Evolutionary conservation across 495 filamentous ascomycete genomes (phyloP).

Genomic region (Aspergillus panamensis): DNA sequence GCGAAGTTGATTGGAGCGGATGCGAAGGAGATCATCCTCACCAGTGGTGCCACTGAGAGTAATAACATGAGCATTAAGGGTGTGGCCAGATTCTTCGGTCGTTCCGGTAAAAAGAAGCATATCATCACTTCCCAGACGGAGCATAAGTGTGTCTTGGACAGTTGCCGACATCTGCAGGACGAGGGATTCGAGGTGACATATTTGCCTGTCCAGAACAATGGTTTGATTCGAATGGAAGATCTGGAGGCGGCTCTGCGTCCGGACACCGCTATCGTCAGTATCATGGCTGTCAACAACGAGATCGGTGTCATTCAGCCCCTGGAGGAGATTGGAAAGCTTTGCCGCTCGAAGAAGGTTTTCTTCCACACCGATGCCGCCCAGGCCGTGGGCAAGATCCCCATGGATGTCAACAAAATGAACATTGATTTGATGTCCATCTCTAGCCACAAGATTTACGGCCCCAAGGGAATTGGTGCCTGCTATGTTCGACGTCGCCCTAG

Average conservation of each 20-base stretch:
- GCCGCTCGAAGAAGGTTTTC: slow-evolving; percentile 87
- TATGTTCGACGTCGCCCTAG: slow-evolving; percentile 88
- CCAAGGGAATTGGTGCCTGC: slow-evolving; percentile 95
- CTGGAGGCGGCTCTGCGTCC: slow-evolving; percentile 89
- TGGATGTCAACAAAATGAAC: slow-evolving; percentile 96
- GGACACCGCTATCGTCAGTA: slow-evolving; percentile 86
- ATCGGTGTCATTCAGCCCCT: slow-evolving; percentile 97
- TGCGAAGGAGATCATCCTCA: slow-evolving; percentile 97
- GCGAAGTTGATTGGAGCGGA: slow-evolving; percentile 89
- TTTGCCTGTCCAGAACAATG: slow-evolving; percentile 80
- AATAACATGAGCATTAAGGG: slow-evolving; percentile 99
- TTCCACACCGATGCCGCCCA: slow-evolving; percentile 99
- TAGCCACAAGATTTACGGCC: slow-evolving; percentile 98
- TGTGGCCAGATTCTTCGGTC: slow-evolving; percentile 89
- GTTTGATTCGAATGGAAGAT: slow-evolving; percentile 77
- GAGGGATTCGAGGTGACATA: slow-evolving; percentile 97
- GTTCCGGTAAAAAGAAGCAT: slow-evolving; percentile 94
- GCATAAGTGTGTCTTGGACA: slow-evolving; percentile 98
- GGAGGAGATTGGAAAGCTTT: slow-evolving; percentile 89
- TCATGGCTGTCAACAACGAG: slow-evolving; percentile 99
- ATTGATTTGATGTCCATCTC: slow-evolving; percentile 98
- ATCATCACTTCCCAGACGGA: slow-evolving; percentile 97
- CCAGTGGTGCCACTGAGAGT: slow-evolving; percentile 94
- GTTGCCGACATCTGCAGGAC: slow-evolving; percentile 92
- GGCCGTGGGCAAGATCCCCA: slow-evolving; percentile 93